These are phyloP conservation scores for Cordia subcordata DNA, from an alignment of 257 asterid genomes.

Conservation along the genomic window DNA sequence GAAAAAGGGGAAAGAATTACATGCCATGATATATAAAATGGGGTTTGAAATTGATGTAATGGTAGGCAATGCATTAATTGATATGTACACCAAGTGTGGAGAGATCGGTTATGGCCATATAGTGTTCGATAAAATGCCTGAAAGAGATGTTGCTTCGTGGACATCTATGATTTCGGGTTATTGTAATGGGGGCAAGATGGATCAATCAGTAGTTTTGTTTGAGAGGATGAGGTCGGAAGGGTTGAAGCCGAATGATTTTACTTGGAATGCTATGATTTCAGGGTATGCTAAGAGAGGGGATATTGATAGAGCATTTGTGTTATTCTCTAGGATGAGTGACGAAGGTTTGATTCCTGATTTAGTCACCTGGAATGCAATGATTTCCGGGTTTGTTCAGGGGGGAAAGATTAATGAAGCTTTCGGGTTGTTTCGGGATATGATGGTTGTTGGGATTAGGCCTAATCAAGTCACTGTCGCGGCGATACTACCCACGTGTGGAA, in stretches of 20 bases:
- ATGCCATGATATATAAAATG: slow-evolving; percentile 31
- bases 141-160: slow-evolving; percentile 61
- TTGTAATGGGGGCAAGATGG: slow-evolving; percentile 34
- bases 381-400: slow-evolving; percentile 55
- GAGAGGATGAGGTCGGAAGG: slow-evolving; percentile 48
- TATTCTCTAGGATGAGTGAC: slow-evolving; percentile 38
- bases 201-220: slow-evolving; percentile 39
- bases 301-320: slow-evolving; percentile 35
- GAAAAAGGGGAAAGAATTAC: slow-evolving; percentile 49
- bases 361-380: slow-evolving; percentile 63
- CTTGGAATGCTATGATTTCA: slow-evolving; percentile 54
- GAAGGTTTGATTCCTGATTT: slow-evolving; percentile 46
- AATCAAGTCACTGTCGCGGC: slow-evolving; percentile 54
- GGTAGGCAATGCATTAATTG: slow-evolving; percentile 47
- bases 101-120: slow-evolving; percentile 26
- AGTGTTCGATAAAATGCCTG: slow-evolving; percentile 48
- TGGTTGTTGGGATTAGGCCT: slow-evolving; percentile 43
- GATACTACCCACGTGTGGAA: slow-evolving; percentile 49
- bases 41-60: slow-evolving; percentile 33
- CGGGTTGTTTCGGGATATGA: slow-evolving; percentile 34
- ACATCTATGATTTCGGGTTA: slow-evolving; percentile 54
- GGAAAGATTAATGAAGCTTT: slow-evolving; percentile 37
- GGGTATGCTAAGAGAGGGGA: slow-evolving; percentile 50
- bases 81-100: slow-evolving; percentile 46
- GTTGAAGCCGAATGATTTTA: slow-evolving; percentile 42